A percentile compares a stretch with the other conserved stretches of the same genome.
phyloP scores from a whole-genome alignment of 768 basidiomycete genomes.

The Hericium coralloides region DNA sequence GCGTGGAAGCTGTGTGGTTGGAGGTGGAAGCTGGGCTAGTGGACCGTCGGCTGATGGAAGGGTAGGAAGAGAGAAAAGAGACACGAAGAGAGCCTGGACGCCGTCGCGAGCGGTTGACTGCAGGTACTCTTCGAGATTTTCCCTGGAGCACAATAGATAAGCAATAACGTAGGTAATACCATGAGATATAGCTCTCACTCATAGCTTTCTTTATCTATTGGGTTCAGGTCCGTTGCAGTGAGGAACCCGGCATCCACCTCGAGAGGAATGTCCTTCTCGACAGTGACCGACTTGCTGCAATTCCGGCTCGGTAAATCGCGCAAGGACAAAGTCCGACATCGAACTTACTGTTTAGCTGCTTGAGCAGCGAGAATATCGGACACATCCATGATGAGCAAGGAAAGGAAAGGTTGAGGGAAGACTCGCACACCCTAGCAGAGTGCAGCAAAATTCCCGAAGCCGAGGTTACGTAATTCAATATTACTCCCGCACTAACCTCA shows the following conservation, averaged over 20 bases:
- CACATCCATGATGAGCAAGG: slow-evolving; percentile 10
- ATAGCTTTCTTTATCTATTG: slow-evolving; percentile 80
- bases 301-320: background rate
- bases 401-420: background rate
- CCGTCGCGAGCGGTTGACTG: slow-evolving; percentile 72
- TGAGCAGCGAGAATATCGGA: slow-evolving; percentile 13
- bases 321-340: background rate
- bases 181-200: slow-evolving; percentile 35
- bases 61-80: slow-evolving; percentile 79
- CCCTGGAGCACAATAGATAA: slow-evolving; percentile 30
- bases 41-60: slow-evolving; percentile 71
- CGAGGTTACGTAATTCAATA: background rate
- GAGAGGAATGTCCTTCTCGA: slow-evolving; percentile 75
- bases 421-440: background rate
- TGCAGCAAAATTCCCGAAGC: background rate
- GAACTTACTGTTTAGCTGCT: slow-evolving; percentile 8
- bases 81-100: slow-evolving; percentile 68
- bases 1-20: slow-evolving; percentile 72
- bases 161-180: background rate
- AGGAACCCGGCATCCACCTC: slow-evolving; percentile 78
- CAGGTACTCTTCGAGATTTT: slow-evolving; percentile 75
- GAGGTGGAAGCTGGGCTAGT: slow-evolving; percentile 70
- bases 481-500: background rate
- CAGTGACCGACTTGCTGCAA: slow-evolving; percentile 51
- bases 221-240: slow-evolving; percentile 80